Base-by-base conservation (phyloP, 2,329 filamentous ascomycete species). In the Colletotrichum destructivum region DNA sequence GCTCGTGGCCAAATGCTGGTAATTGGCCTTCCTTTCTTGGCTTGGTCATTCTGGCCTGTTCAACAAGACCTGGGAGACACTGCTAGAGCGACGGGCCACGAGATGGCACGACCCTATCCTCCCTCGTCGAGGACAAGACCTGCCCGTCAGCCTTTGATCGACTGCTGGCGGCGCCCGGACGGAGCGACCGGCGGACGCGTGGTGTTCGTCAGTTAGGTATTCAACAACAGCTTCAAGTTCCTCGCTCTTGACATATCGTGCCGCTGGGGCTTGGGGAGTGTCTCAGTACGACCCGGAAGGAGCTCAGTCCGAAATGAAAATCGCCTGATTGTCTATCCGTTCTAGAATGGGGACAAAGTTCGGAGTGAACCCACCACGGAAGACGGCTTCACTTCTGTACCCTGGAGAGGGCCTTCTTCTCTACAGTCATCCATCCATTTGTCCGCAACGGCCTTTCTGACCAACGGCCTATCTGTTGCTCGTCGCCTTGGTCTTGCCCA, bases 121-220 rank as follows among this genome's bases (percentile, higher is more conserved):
- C n/a, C 44, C 59, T 68, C 52, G 46, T 23, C 18, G 16, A 13
- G 52, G 23, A 63, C 64, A 59, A 68, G 69, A 51, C 67, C 65
- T 69, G 57, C 42, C 46, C 26, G 26, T 49, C 6, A 35, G 31
- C 31, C 31, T 35, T 18, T 18, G 31, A 18, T 35, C 51, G 44
- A 35, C 40, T 56, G 47, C 35, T 13, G 4, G 21, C 21, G 56
- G 31, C 31, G 31, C 31, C 26, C 26, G 3, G 23, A 21, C 18
- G n/a, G 6, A 4, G 31, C 31, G 31, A 9, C 31, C 31, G 31
- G 31, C 31, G 8, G 31, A 35, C 31, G 31, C 31, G 31, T 49
- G 42, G 35, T n/a, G 42, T 18, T 61, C 26, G 8, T 38, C 26
- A 9, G 44, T 21, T 21, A 35, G 2, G 8, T 8, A 11, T 23